Evolutionary conservation across 768 basidiomycete genomes (phyloP).

Genomic region (Boletus vermiculosoides): DNA sequence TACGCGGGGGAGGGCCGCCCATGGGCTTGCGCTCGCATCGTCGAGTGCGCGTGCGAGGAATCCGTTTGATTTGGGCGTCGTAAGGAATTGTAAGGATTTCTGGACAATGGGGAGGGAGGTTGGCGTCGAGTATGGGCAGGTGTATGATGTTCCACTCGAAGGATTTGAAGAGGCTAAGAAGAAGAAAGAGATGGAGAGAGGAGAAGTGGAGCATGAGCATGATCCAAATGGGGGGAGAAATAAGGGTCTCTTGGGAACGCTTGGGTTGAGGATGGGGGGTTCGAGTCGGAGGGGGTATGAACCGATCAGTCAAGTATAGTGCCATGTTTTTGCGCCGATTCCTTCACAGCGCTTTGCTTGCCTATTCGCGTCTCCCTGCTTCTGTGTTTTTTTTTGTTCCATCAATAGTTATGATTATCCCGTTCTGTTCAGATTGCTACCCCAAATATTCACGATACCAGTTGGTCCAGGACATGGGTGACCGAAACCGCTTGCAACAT

Average conservation of each 20-base stretch:
- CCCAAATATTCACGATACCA: neutral
- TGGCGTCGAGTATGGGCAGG: slow-evolving; percentile 84
- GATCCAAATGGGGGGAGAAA: slow-evolving; percentile 41
- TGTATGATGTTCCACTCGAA: slow-evolving; percentile 88
- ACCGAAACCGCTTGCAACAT: neutral
- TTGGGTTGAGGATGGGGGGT: slow-evolving; percentile 38
- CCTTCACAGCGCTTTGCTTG: too few relatives aligned
- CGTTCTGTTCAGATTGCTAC: neutral
- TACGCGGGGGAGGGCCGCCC: slow-evolving; percentile 85
- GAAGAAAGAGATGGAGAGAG: slow-evolving; percentile 50
- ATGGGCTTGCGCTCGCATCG: slow-evolving; percentile 73
- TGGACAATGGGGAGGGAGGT: slow-evolving; percentile 85
- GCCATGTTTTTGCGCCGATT: neutral
- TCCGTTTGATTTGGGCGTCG: slow-evolving; percentile 85
- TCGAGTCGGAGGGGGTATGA: slow-evolving; percentile 36
- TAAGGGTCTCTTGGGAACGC: slow-evolving; percentile 38
- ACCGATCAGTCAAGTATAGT: slow-evolving; percentile 32
- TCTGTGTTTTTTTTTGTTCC: neutral
- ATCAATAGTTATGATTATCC: neutral
- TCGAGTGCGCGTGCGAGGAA: slow-evolving; percentile 64
- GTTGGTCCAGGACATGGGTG: neutral
- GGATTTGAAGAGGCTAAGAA: slow-evolving; percentile 77
- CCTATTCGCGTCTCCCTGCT: neutral
- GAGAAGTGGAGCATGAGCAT: slow-evolving; percentile 43
- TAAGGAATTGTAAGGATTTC: slow-evolving; percentile 87